Evolutionary conservation across 352 stramenopile species (phyloP).

Genomic region (Pythium dissotocum): DNA sequence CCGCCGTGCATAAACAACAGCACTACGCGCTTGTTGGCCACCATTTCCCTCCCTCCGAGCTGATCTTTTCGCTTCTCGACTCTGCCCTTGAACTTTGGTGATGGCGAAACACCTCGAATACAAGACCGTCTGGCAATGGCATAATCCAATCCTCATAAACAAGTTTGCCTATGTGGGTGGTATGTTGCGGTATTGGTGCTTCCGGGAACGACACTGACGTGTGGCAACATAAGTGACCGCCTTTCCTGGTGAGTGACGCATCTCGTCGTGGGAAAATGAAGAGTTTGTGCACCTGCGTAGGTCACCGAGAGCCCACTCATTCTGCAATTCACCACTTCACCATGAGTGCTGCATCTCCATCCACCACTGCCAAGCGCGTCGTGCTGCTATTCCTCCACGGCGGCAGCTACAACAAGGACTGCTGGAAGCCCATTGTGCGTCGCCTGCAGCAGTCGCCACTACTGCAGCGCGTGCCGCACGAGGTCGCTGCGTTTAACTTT

Average conservation of each 20-base stretch:
- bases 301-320: no score
- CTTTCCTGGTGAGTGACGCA: neutral
- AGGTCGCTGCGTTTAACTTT: constrained; percentile 41
- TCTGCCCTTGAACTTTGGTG: neutral
- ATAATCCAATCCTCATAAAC: neutral
- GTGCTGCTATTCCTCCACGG: constrained; percentile 49
- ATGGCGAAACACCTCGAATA: neutral
- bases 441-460: constrained; percentile 30
- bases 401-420: constrained; percentile 44
- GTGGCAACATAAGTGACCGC: neutral
- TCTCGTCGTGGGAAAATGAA: no score
- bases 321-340: neutral
- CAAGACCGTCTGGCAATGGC: neutral
- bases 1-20: constrained; percentile 47
- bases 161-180: neutral
- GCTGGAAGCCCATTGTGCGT: constrained; percentile 44
- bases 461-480: constrained; percentile 25
- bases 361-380: neutral
- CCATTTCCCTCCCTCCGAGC: neutral
- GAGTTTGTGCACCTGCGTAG: no score
- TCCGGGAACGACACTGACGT: no score
- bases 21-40: constrained; percentile 11
- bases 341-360: neutral
- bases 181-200: neutral
- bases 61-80: neutral